Base-by-base conservation (phyloP, 2,329 filamentous ascomycete species). In the Dactylonectria macrodidyma region DNA sequence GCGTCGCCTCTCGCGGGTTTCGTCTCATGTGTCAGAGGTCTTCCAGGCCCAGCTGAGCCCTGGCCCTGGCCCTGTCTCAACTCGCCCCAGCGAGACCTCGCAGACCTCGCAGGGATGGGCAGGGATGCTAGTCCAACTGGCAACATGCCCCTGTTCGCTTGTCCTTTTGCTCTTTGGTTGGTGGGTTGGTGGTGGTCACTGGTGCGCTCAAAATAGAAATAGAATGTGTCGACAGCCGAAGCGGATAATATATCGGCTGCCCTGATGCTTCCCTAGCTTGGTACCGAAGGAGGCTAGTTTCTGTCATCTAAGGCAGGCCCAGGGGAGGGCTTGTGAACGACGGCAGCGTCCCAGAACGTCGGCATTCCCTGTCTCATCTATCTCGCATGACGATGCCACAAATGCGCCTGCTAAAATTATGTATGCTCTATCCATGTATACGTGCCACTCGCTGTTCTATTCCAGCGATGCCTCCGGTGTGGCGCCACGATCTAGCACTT, bases 1-100 rank as follows among this genome's bases (percentile, higher is more conserved):
- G 59, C 22, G 58, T 66, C 56, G 51, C 64, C 61, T 52, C 71
- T 75, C 60, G 30, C 44, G 58, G 56, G 61, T 70, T 74, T 75
- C 73, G 70, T 75, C 73, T 75, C 71, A 70, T 71, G 71, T 75
- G 58, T 69, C 67, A 59, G 52, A 59, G 52, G 64, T 59, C 57
- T 30, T 30, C 62, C 62, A 52, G 52, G 46, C 48, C 46, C 56
- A 58, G 30, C 14, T n/a, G 19, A 50, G 24, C 24, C 47, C 22
- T 52, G 19, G 36, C 16, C 46, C 57, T 51, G 30, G 33, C 22
- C 36, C 58, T 44, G 34, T 34, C 33, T 22, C 41, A 24, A 26
- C 26, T 9, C 19, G 26, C 12, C 51, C 51, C 33, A 19, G 14
- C 51, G n/a, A 33, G 30, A 24, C 51, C 41, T 50, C 51, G 47